Base-by-base conservation (phyloP, 129 eudicot genomes). In the Heracleum sosnowskyi region DNA sequence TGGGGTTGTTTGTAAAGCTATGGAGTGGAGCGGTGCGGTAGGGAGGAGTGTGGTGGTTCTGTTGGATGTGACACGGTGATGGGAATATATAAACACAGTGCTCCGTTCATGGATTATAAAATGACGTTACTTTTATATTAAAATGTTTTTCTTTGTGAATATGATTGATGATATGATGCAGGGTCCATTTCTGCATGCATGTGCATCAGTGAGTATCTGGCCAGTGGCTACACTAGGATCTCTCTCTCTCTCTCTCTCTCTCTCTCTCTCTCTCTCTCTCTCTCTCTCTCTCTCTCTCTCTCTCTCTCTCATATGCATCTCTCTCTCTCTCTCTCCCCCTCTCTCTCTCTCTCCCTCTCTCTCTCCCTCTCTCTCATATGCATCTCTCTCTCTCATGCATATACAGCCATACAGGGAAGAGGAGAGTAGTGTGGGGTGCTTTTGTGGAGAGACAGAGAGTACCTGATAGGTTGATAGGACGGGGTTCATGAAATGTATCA, bases 51-150 rank as follows among this genome's bases (percentile, higher is more conserved):
- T 11, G 15, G 75, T 37, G 15, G 47, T 70, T 70, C 47, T 70
- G 17, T 70, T 70, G 45, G 75, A 70, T 70, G 22, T 7, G 75
- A 70, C 75, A 22, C 29, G 44, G 31, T 70, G 45, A 70, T 70
- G 75, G 75, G 75, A 70, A 28, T 28, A 62, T 62, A 28, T 62
- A 51, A 51, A 51, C 2, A 22, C 7, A 69, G 3, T 2, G 37
- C 11, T 36, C 13, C 39, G 74, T 69, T 34, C 44, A 33, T 35
- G 74, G 15, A 69, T 68, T 31, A 68, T 16, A 68, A 34, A 8
- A 31, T 68, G 42, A 68, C 18, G 42, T 68, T 20, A 69, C 74
- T 17, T 9, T 9, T 16, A 36, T 13, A 6, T 34, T 9, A 17
- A n/a, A n/a, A 36, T 34, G 24, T 8, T 69, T 15, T 15, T 33